Conservation (phyloP, 192 early-diverging fungal species). For the Allomyces javanicus region DNA sequence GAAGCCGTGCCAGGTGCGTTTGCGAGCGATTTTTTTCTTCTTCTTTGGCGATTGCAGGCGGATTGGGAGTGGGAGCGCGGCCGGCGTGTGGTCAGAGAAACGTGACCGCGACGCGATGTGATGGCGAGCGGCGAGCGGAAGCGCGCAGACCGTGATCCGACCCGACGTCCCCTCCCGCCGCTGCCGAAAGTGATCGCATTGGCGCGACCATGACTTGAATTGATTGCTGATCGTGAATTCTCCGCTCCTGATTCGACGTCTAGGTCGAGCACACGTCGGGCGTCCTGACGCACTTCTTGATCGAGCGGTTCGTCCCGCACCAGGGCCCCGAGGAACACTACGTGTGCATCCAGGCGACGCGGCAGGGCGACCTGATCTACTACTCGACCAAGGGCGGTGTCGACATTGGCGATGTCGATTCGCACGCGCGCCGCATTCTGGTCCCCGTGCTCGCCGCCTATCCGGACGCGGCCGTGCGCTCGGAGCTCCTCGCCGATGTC, state of each 20-base stretch:
- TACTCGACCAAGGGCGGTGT: conserved; percentile 98
- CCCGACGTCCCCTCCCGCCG: too few species aligned
- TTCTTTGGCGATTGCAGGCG: not conserved
- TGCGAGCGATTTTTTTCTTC: not conserved
- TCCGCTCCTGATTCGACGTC: not conserved
- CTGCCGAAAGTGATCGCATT: not conserved
- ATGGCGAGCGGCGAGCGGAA: too few species aligned
- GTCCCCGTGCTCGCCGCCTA: conserved; percentile 60
- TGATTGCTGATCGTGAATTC: not conserved
- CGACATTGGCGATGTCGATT: conserved; percentile 95
- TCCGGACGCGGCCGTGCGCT: conserved; percentile 46
- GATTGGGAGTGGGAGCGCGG: too few species aligned
- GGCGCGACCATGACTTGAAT: not conserved
- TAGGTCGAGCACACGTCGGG: conserved; percentile 70
- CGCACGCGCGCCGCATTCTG: conserved; percentile 75
- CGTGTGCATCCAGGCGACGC: conserved; percentile 84
- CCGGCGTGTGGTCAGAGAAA: not conserved
- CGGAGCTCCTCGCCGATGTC: conserved; percentile 48
- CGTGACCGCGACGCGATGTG: not conserved
- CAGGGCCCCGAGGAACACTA: conserved; percentile 85
- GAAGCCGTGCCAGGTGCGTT: conserved; percentile 37
- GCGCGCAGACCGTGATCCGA: too few species aligned
- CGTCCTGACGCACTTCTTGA: conserved; percentile 78
- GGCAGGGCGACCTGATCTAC: conserved; percentile 87
- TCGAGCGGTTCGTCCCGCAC: conserved; percentile 89